A percentile compares a stretch with the other conserved stretches of the same genome.
phyloP scores from a whole-genome alignment of 371 early-diverging fungal genomes.

The Mucor plumbeus region DNA sequence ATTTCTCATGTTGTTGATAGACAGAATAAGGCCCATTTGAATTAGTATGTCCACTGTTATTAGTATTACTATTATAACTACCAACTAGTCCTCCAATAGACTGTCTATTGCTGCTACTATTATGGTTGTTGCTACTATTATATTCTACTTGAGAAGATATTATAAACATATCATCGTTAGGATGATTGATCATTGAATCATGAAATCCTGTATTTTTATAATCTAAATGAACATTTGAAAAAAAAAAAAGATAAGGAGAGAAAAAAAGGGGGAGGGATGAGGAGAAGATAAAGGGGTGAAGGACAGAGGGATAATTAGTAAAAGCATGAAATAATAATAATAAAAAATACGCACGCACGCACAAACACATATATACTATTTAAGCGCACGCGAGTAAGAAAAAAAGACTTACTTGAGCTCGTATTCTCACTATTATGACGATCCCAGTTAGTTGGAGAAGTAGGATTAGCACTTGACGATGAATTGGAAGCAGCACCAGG shows the following conservation, averaged over 20 bases:
- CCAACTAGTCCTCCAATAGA: constrained; percentile 13
- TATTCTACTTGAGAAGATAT: constrained; percentile 30
- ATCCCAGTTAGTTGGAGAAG: neutral
- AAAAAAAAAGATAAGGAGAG: neutral
- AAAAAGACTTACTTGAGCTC: constrained; percentile 10
- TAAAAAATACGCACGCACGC: neutral
- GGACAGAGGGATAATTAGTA: neutral
- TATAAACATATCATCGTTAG: constrained; percentile 22
- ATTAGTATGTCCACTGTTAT: neutral
- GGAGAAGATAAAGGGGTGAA: neutral
- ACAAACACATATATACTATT: neutral
- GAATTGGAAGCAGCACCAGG: constrained; percentile 6
- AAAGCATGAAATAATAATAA: neutral
- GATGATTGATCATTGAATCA: constrained; percentile 1
- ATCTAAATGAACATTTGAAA: neutral
- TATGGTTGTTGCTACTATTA: neutral
- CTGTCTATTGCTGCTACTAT: constrained; percentile 2
- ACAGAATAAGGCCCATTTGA: constrained; percentile 11
- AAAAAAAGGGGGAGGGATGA: neutral
- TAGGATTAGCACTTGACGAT: neutral
- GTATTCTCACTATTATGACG: neutral
- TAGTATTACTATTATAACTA: constrained; percentile 4
- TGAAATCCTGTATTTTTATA: constrained; percentile 2
- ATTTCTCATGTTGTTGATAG: constrained; percentile 15
- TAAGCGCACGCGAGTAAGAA: neutral